Evolutionary conservation across 257 asterid genomes (phyloP).

Genomic region (Nicotiana obtusifolia): DNA sequence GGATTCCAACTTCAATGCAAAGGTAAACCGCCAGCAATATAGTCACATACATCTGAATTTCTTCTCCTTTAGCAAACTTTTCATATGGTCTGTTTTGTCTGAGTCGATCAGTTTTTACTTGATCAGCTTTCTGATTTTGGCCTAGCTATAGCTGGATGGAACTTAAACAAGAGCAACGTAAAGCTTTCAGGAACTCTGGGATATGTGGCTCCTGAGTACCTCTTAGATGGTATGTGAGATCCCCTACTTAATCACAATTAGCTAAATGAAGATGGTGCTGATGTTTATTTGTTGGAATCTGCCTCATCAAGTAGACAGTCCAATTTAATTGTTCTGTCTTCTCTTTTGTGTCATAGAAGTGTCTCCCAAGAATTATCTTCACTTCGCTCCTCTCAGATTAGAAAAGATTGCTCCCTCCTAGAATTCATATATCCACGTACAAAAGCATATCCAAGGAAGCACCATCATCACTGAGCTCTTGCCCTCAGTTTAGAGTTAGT

Average conservation of each 20-base stretch:
- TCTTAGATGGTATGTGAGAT: constrained; percentile 57
- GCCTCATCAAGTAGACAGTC: not conserved
- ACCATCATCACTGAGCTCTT: not conserved
- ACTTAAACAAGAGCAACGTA: constrained; percentile 41
- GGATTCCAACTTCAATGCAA: constrained; percentile 73
- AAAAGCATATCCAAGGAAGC: not conserved
- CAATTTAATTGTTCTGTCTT: not conserved
- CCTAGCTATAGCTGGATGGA: constrained; percentile 65
- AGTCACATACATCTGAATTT: not conserved
- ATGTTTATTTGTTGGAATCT: not conserved
- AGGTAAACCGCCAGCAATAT: constrained; percentile 36
- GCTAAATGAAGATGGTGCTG: not conserved
- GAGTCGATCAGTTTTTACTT: constrained; percentile 3
- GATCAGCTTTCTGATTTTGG: constrained; percentile 87
- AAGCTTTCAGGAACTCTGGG: constrained; percentile 94
- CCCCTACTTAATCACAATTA: not conserved
- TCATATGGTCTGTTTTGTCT: not conserved
- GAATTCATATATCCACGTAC: not conserved
- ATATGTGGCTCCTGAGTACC: constrained; percentile 83
- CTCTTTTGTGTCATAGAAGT: not conserved
- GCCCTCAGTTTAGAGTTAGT: not conserved
- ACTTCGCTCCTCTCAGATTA: not conserved
- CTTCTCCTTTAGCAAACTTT: not conserved
- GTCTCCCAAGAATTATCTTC: not conserved
- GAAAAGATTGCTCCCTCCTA: not conserved